Conservation (phyloP, 2,329 filamentous ascomycete species). For the Microthyrium microscopicum region DNA sequence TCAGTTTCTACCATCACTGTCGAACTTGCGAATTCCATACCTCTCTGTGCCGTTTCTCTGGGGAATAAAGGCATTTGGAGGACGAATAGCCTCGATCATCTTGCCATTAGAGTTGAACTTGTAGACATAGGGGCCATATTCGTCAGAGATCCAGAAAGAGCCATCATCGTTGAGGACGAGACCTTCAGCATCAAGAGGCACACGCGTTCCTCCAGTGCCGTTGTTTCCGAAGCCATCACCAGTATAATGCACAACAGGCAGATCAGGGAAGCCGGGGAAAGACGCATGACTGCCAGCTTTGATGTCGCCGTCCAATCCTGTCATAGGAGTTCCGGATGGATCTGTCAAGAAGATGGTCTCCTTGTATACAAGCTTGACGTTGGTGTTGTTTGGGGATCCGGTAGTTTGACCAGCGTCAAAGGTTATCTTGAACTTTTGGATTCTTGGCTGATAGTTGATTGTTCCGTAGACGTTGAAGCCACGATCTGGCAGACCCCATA, state of each 20-base stretch:
- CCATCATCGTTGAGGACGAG: conserved; percentile 40
- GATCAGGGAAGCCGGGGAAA: conserved; percentile 41
- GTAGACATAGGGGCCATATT: conserved; percentile 57
- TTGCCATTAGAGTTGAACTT: conserved; percentile 41
- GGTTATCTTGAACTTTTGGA: conserved; percentile 49
- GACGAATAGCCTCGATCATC: conserved; percentile 47
- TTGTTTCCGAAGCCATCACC: conserved; percentile 51
- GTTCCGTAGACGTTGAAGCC: conserved; percentile 63
- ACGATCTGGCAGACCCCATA: conserved; percentile 50
- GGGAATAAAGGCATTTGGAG: conserved; percentile 48
- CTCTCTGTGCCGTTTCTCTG: conserved; percentile 42
- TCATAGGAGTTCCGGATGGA: conserved; percentile 43
- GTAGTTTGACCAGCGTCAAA: conserved; percentile 41
- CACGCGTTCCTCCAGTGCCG: conserved; percentile 41
- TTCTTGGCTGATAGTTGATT: conserved; percentile 47
- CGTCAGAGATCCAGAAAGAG: conserved; percentile 49
- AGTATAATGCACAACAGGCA: conserved; percentile 46
- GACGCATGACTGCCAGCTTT: conserved; percentile 33
- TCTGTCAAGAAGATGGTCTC: conserved; percentile 49
- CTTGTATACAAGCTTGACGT: conserved; percentile 44
- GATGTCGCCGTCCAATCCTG: conserved; percentile 44
- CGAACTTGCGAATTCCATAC: conserved; percentile 12
- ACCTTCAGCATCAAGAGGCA: conserved; percentile 50
- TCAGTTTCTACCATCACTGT: too few relatives aligned
- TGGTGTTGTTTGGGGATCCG: conserved; percentile 37